Base-by-base conservation (phyloP, 495 filamentous ascomycete species). In the Aspergillus ostianus region DNA sequence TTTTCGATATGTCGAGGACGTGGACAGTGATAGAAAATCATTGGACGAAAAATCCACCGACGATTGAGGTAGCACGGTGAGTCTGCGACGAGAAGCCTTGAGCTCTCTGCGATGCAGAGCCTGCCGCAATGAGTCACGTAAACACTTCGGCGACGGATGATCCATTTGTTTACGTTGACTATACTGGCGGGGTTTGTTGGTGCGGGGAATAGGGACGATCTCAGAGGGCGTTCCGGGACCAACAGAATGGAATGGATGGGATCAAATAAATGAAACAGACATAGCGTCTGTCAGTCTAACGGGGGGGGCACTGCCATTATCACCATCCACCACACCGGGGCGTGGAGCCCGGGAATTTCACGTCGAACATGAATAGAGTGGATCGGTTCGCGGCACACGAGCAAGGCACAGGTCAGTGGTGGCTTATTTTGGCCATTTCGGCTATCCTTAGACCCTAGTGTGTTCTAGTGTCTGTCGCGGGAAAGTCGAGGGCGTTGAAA, bases 1-100 rank as follows among this genome's bases (percentile, higher is more conserved):
- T 9, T 64, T 56, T 6, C 72, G 70, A 46, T 71, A 72, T 12
- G 66, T 57, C 0, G 69, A 62, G 0, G 75, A 75, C 0, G 70
- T 73, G 7, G 74, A 76, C 17, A 81, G 59, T 0, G 77, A 80
- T 1, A 81, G 70, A 51, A 77, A 78, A 56, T 81, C 78, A 57
- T 79, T 80, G 21, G 78, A 80, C 20, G 74, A 78, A 56, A 81
- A 79, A 51, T 81, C 78, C 12, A 68, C 67, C 1, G 74, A 67
- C 13, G 63, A 64, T 13, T 65, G 51, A 2, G 75, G 69, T 17
- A 74, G 55, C 29, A 75, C 59, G 2, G 76, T 80, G 8, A 80
- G 67, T 49, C 64, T 67, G 47, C 83, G 82, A 48, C 79, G 77
- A n/a, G 74, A 73, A 32, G 74, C 75, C 30, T 75, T 76, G 47